These are phyloP conservation scores for Pythium pyrilobum DNA, from an alignment of 352 stramenopile species.

Conservation along the genomic window DNA sequence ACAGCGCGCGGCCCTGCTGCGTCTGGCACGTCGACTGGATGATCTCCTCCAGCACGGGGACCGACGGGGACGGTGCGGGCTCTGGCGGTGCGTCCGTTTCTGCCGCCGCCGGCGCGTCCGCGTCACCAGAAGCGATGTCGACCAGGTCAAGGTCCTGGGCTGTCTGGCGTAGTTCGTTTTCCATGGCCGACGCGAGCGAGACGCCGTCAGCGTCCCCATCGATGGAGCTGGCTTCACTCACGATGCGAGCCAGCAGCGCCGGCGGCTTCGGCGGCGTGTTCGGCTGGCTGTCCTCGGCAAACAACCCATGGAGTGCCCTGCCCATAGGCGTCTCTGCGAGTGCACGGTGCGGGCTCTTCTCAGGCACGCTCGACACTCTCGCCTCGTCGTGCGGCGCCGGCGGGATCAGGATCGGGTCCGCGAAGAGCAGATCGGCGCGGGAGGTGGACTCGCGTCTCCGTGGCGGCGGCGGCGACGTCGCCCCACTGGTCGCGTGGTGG, in stretches of 20 bases:
- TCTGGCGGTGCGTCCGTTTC: not conserved
- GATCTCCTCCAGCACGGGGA: constrained; percentile 10
- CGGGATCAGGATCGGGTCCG: constrained; percentile 18
- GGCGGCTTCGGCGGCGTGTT: constrained; percentile 16
- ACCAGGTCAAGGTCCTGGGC: not conserved
- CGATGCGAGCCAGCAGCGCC: constrained; percentile 2
- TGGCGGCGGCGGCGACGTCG: not conserved
- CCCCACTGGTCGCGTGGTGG: not conserved
- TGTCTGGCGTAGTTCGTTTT: not conserved
- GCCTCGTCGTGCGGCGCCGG: not conserved
- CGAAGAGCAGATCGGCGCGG: constrained; percentile 1
- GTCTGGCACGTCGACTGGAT: constrained; percentile 20
- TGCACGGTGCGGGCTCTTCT: constrained; percentile 40
- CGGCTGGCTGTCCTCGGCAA: constrained; percentile 31
- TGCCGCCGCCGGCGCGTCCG: not conserved
- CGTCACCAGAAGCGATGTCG: not conserved
- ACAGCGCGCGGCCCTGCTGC: constrained; percentile 46
- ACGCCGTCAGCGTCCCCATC: not conserved
- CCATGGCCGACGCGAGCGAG: constrained; percentile 13
- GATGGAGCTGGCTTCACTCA: not conserved
- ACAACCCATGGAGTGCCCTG: constrained; percentile 40
- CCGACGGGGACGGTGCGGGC: not conserved
- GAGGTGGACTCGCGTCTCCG: not conserved
- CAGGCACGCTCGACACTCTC: not conserved
- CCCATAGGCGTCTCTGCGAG: constrained; percentile 57